Conservation (phyloP, 176 grass and related monocot genomes). For the Musa schizocarpa region DNA sequence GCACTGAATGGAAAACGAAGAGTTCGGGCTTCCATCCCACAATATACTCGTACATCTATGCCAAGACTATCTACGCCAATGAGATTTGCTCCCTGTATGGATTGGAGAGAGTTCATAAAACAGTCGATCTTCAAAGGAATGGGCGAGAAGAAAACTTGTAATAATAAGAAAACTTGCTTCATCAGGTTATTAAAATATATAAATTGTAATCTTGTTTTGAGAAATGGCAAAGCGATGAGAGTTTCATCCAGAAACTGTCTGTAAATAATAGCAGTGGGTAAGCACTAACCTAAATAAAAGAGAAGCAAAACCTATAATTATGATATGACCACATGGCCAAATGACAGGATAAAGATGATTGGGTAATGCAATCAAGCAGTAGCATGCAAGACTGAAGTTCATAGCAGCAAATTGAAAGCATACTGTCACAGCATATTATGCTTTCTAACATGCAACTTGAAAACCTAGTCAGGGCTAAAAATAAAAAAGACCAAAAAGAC, state of each 20-base stretch:
- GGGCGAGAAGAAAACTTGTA: not conserved
- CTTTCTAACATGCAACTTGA: no score
- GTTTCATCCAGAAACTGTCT: not conserved
- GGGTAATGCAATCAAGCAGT: not conserved
- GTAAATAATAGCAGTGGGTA: not conserved
- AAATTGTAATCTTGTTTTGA: not conserved
- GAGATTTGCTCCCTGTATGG: conserved; percentile 60
- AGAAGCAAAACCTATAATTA: no score
- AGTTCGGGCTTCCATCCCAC: conserved; percentile 56
- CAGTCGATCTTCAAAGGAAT: not conserved
- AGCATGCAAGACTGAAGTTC: not conserved
- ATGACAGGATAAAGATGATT: not conserved
- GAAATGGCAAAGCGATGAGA: not conserved
- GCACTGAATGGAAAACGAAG: conserved; percentile 81
- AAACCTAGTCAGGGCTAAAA: no score
- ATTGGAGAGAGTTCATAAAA: not conserved
- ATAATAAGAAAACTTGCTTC: not conserved
- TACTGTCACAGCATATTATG: no score
- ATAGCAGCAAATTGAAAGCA: not conserved
- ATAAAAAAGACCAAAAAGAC: no score
- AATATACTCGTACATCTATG: conserved; percentile 81
- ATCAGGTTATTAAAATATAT: not conserved
- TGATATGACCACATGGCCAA: not conserved
- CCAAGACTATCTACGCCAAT: conserved; percentile 78
- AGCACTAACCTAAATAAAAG: not conserved